Evolutionary conservation across 352 stramenopile genomes (phyloP).

Genomic region (Phytophthora sp.): DNA sequence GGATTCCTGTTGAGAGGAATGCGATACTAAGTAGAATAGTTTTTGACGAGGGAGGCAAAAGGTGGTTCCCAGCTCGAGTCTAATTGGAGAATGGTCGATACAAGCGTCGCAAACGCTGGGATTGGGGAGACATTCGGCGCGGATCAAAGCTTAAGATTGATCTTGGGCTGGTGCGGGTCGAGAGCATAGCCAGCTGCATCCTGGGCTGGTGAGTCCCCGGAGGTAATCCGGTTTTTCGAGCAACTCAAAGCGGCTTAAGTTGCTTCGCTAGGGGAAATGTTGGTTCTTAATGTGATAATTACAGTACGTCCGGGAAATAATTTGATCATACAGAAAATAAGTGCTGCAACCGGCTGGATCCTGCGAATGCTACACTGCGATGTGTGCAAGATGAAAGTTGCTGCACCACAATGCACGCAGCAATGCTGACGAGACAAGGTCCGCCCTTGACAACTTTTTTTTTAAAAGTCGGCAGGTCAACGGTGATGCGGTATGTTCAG

Average conservation of each 20-base stretch:
- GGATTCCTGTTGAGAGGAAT: conserved; percentile 6
- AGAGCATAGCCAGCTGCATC: conserved; percentile 26
- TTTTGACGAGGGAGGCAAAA: not conserved
- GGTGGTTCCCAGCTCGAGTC: conserved; percentile 19
- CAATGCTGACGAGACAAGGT: not conserved
- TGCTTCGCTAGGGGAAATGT: too few relatives aligned
- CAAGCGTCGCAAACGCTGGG: conserved; percentile 6
- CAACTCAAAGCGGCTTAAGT: not conserved
- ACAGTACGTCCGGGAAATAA: too few relatives aligned
- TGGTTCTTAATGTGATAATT: too few relatives aligned
- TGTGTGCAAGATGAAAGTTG: conserved; percentile 8
- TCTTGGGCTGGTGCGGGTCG: conserved; percentile 25
- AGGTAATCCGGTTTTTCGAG: not conserved
- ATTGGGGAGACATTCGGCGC: conserved; percentile 36
- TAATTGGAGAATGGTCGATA: conserved; percentile 33
- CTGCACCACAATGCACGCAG: not conserved
- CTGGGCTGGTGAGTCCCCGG: conserved; percentile 18
- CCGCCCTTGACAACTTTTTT: not conserved
- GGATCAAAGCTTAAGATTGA: conserved; percentile 35
- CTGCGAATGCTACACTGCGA: conserved; percentile 23
- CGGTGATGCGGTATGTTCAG: too few relatives aligned
- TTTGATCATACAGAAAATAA: too few relatives aligned
- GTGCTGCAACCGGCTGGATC: conserved; percentile 20
- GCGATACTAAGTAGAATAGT: conserved; percentile 1
- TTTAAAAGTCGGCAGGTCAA: not conserved